Evolutionary conservation across 305 asterid genomes (phyloP).

Genomic region (Plantago lanceolata): DNA sequence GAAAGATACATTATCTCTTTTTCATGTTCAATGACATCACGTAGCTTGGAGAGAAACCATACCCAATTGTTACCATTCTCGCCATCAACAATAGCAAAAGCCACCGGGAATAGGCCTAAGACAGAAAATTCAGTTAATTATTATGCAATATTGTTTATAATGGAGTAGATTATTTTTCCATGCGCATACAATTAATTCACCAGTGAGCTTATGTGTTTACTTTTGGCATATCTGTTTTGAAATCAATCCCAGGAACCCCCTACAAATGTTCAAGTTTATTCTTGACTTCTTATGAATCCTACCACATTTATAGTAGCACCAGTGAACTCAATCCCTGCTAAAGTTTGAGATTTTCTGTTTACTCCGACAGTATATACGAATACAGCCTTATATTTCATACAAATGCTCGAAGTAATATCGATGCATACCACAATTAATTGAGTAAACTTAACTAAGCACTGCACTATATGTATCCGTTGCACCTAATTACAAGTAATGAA

Average conservation of each 20-base stretch:
- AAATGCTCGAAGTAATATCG: not conserved
- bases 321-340: too few relatives aligned
- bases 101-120: not conserved
- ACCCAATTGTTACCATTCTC: not conserved
- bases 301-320: not conserved
- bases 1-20: constrained; percentile 1
- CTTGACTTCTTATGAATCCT: not conserved
- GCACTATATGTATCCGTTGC: too few relatives aligned
- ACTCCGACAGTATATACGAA: not conserved
- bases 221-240: not conserved
- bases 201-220: too few relatives aligned
- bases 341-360: not conserved
- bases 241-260: too few relatives aligned
- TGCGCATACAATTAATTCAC: not conserved
- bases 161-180: too few relatives aligned
- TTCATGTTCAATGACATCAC: not conserved
- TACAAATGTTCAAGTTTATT: too few relatives aligned
- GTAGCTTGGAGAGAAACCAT: not conserved
- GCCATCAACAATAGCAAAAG: not conserved
- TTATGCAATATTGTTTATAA: too few relatives aligned
- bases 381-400: not conserved
- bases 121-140: not conserved
- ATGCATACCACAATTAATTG: not conserved
- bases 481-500: too few relatives aligned
- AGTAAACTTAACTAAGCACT: not conserved